A percentile compares a stretch with the other conserved stretches of the same genome.
phyloP scores from a whole-genome alignment of 108 stramenopile genomes.

The Nitzschia sp. region DNA sequence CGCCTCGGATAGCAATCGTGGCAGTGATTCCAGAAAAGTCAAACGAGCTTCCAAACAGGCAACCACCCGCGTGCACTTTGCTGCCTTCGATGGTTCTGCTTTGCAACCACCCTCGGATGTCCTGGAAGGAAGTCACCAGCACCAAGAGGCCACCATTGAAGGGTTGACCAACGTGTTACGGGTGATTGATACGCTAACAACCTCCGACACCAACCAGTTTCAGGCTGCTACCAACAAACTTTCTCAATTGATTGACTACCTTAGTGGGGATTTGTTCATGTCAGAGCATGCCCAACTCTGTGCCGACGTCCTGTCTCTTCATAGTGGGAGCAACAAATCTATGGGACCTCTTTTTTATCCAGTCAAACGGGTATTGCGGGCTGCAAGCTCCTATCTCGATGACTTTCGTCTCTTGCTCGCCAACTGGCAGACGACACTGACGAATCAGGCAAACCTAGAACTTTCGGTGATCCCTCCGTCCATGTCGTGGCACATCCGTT shows the following conservation, averaged over 20 bases:
- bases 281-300: no score
- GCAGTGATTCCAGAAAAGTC: no score
- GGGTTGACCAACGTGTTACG: conserved; percentile 9
- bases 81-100: conserved; percentile 34
- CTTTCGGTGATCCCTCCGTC: not conserved
- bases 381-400: conserved; percentile 19
- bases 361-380: conserved; percentile 18
- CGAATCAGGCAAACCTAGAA: no score
- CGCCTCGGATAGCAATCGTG: no score
- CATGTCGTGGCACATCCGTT: conserved; percentile 23
- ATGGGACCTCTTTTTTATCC: conserved; percentile 1
- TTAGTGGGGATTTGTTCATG: not conserved
- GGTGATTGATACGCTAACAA: conserved; percentile 1
- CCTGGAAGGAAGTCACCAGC: conserved; percentile 23
- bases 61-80: conserved; percentile 24
- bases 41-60: no score
- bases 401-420: conserved; percentile 16
- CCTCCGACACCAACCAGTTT: not conserved
- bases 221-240: not conserved
- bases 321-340: not conserved
- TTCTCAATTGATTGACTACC: not conserved
- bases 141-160: conserved; percentile 8
- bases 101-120: conserved; percentile 34
- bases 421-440: not conserved
- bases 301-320: not conserved